These are phyloP conservation scores for Batrachochytrium dendrobatidis DNA, from an alignment of 371 early-diverging fungal species.

Conservation along the genomic window DNA sequence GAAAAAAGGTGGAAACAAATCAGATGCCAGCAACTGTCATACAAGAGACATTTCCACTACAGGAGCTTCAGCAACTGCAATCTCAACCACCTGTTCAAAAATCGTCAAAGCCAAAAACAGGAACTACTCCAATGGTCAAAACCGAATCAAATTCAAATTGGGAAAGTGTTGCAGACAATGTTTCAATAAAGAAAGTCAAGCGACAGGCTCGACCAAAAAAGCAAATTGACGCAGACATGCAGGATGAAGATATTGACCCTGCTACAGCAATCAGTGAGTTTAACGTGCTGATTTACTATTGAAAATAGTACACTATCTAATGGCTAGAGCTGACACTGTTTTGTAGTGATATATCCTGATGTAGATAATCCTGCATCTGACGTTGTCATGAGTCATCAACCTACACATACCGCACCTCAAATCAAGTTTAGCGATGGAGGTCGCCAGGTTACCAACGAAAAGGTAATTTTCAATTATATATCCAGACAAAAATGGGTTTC, in stretches of 20 bases:
- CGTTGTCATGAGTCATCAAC: conserved; percentile 41
- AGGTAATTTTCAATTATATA: too few relatives aligned
- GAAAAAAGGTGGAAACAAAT: conserved; percentile 3
- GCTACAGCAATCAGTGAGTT: conserved; percentile 23
- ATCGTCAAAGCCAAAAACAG: background rate
- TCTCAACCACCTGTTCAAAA: too few relatives aligned
- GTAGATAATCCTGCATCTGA: conserved; percentile 50
- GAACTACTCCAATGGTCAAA: background rate
- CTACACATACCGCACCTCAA: conserved; percentile 59
- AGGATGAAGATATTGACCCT: conserved; percentile 21
- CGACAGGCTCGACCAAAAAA: too few relatives aligned
- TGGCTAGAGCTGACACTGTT: background rate
- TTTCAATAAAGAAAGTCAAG: too few relatives aligned
- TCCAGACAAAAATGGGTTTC: background rate
- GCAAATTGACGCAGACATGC: too few relatives aligned
- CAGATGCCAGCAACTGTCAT: too few relatives aligned
- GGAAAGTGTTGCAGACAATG: too few relatives aligned
- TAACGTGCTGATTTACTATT: background rate
- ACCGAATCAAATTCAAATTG: too few relatives aligned
- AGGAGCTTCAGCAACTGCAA: too few relatives aligned
- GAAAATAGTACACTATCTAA: background rate
- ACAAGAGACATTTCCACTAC: too few relatives aligned
- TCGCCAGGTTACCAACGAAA: conserved; percentile 48
- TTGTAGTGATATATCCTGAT: conserved; percentile 51
- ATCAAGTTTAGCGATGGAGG: conserved; percentile 45